Conservation (phyloP, 257 asterid species). For the Misopates orontium region DNA sequence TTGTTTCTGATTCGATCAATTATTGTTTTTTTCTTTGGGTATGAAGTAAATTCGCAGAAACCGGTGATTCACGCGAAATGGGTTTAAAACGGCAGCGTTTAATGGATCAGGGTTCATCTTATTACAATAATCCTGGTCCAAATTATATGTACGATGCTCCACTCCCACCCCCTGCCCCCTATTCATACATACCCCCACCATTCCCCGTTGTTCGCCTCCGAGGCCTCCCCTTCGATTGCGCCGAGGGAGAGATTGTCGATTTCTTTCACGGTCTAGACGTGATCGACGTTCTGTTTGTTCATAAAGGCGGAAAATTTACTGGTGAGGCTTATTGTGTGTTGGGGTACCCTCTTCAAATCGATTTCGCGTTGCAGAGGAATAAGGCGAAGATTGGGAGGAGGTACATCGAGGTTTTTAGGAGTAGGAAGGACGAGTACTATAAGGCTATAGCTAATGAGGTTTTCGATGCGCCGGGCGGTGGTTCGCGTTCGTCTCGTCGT, state of each 20-base stretch:
- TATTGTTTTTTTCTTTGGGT: conserved; percentile 11
- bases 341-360: conserved; percentile 87
- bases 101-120: conserved; percentile 78
- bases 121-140: conserved; percentile 59
- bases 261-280: conserved; percentile 84
- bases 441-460: conserved; percentile 86
- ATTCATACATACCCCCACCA: conserved; percentile 73
- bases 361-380: conserved; percentile 85
- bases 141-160: conserved; percentile 77
- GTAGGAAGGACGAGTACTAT: conserved; percentile 86
- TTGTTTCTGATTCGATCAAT: conserved; percentile 26
- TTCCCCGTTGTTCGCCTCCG: conserved; percentile 95
- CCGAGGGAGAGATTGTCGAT: conserved; percentile 77
- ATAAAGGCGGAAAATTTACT: conserved; percentile 70
- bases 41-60: conserved; percentile 59
- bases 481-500: conserved; percentile 78
- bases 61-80: conserved; percentile 85
- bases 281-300: conserved; percentile 79
- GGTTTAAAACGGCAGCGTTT: conserved; percentile 87
- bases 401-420: conserved; percentile 89
- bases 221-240: conserved; percentile 93
- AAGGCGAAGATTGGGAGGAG: conserved; percentile 89
- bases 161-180: conserved; percentile 63
- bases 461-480: conserved; percentile 64
- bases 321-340: conserved; percentile 88